Evolutionary conservation across 805 yeast genomes (phyloP).

Genomic region (Debaryomyces hansenii): DNA sequence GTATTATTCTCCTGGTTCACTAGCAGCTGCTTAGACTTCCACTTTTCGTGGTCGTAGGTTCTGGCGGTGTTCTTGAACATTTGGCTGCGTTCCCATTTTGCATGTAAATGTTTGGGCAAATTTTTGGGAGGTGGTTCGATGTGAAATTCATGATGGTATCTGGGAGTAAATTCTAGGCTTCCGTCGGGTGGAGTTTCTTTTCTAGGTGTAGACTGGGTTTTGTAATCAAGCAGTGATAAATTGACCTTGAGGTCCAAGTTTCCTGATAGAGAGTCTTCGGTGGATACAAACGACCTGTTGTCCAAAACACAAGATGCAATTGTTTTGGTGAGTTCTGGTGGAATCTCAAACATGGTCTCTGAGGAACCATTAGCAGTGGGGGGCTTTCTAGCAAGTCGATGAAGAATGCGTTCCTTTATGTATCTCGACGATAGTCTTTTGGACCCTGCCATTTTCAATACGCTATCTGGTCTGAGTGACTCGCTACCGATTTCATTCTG

Average conservation of each 20-base stretch:
- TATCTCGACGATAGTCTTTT: not conserved
- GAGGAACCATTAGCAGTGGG: not conserved
- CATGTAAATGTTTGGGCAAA: conserved; percentile 11
- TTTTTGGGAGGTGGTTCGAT: conserved; percentile 10
- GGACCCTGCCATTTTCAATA: not conserved
- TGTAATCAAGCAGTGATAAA: not conserved
- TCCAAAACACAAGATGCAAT: conserved; percentile 1
- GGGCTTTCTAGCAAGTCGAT: not conserved
- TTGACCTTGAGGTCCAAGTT: not conserved
- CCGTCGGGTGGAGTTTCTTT: not conserved
- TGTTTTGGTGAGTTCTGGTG: not conserved
- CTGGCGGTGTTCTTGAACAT: conserved; percentile 14
- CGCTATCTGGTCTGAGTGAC: no score
- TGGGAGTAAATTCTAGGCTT: not conserved
- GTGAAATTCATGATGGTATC: conserved; percentile 11
- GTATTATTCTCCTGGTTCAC: not conserved
- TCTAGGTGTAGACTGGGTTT: not conserved
- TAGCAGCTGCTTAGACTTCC: conserved; percentile 6
- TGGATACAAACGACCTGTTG: not conserved
- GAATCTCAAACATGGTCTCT: not conserved
- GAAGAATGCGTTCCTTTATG: not conserved
- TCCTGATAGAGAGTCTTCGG: not conserved
- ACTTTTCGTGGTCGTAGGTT: conserved; percentile 7
- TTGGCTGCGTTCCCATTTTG: conserved; percentile 20
- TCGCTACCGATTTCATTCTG: no score